Base-by-base conservation (phyloP, 345 rosid genomes). In the Microcos paniculata region DNA sequence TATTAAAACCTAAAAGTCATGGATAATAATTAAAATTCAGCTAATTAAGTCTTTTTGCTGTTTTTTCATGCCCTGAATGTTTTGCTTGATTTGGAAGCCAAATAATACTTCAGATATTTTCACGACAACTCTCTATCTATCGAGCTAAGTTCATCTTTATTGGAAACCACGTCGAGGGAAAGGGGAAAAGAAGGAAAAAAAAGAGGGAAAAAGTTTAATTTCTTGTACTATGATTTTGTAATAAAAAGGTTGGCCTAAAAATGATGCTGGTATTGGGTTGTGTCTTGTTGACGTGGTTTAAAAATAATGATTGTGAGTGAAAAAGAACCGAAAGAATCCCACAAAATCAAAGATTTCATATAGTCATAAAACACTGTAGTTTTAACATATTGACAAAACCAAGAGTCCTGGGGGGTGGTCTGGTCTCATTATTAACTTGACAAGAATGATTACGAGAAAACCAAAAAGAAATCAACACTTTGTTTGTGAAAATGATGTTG, bases 311-410 rank as follows among this genome's bases (percentile, higher is more conserved):
- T 73, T 62, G 61, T 46, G 59, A 43, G 64, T 0, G 56, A 58
- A 76, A 85, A 81, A 72, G 83, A 79, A 85, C 88, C 86, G 88
- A 83, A 85, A 85, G 86, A 78, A 70, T n/a, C 73, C 76, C 80
- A 65, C 42, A 69, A 77, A 71, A 62, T 71, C 40, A 35, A 58
- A 80, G 66, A 59, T 62, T 70, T 21, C 14, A 15, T 21, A 4
- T 24, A 24, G 6, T 45, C n/a, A n/a, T n/a, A n/a, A n/a, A n/a
- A n/a, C n/a, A n/a, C n/a, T n/a, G n/a, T n/a, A n/a, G n/a, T n/a
- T n/a, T n/a, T n/a, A n/a, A n/a, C n/a, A n/a, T n/a, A n/a, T n/a
- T n/a, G 57, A 68, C 56, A 46, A 16, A 42, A 16, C 26, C 8
- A 2, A 16, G 45, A 31, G 71, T 21, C 12, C 21, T 14, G 30